Evolutionary conservation across 345 rosid species (phyloP).

Genomic region (Alliaria petiolata): DNA sequence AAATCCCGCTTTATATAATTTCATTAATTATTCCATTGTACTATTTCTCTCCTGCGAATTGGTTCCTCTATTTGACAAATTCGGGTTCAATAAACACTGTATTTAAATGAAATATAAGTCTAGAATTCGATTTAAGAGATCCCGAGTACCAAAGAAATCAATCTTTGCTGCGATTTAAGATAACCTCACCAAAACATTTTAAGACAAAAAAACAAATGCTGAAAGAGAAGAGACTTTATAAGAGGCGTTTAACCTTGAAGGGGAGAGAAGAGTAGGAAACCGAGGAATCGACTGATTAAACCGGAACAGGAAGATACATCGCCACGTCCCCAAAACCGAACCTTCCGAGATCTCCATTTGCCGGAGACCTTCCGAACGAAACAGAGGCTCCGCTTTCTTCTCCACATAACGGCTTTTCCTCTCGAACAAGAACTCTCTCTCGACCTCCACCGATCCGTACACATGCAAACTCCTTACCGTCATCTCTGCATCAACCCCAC

Average conservation of each 20-base stretch:
- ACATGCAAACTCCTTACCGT: slow-evolving; percentile 44
- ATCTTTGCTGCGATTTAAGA: background rate
- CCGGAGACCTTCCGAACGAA: slow-evolving; percentile 15
- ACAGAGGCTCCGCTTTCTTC: slow-evolving; percentile 27
- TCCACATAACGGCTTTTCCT: slow-evolving; percentile 27
- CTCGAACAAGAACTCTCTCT: slow-evolving; percentile 36
- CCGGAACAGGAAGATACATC: slow-evolving; percentile 35
- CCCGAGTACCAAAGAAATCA: background rate
- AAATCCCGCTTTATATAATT: background rate
- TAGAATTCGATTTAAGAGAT: no score
- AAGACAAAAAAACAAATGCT: background rate
- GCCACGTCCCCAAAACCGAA: slow-evolving; percentile 30
- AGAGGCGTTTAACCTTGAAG: slow-evolving; percentile 32
- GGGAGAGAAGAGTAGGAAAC: slow-evolving; percentile 36
- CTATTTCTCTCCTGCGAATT: no score
- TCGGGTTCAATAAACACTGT: background rate
- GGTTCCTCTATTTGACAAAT: background rate
- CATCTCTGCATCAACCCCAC: slow-evolving; percentile 28
- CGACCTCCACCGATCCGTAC: slow-evolving; percentile 33
- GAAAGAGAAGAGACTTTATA: background rate
- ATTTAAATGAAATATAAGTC: no score
- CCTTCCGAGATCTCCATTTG: slow-evolving; percentile 30
- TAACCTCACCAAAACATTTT: background rate
- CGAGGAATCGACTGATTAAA: slow-evolving; percentile 18
- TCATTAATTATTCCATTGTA: no score